Evolutionary conservation across 805 yeast genomes (phyloP).

Genomic region (Nakazawaea wickerhamii): DNA sequence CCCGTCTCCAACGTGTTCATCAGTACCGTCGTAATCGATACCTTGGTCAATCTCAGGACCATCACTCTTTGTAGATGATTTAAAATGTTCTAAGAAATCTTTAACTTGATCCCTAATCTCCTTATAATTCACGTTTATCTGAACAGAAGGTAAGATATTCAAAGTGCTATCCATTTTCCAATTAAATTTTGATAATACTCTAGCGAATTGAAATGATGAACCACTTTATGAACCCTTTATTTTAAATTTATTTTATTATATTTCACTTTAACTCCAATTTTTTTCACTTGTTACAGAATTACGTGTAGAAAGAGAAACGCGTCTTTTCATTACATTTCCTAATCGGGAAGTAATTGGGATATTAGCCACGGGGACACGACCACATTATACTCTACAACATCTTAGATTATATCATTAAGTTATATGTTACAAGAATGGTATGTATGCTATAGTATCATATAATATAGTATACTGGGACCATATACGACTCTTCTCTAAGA

Average conservation of each 20-base stretch:
- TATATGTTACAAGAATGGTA: too few relatives aligned
- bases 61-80: slow-evolving; percentile 24
- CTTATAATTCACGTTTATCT: slow-evolving; percentile 67
- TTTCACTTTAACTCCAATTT: not conserved
- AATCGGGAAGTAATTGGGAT: slow-evolving; percentile 1
- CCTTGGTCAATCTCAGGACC: slow-evolving; percentile 25
- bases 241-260: not conserved
- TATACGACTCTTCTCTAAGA: too few relatives aligned
- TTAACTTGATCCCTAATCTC: slow-evolving; percentile 52
- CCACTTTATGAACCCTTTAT: too few relatives aligned
- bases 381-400: not conserved
- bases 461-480: too few relatives aligned
- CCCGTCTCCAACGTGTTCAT: slow-evolving; percentile 30
- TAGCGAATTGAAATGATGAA: not conserved
- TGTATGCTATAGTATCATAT: too few relatives aligned
- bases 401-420: not conserved
- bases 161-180: slow-evolving; percentile 13
- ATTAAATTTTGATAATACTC: not conserved
- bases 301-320: slow-evolving; percentile 3
- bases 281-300: not conserved
- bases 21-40: slow-evolving; percentile 30
- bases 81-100: slow-evolving; percentile 67
- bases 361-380: not conserved
- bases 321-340: slow-evolving; percentile 12
- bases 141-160: slow-evolving; percentile 54